Conservation (phyloP, 73 alveolate species). For the Tetrahymena elliotti region DNA sequence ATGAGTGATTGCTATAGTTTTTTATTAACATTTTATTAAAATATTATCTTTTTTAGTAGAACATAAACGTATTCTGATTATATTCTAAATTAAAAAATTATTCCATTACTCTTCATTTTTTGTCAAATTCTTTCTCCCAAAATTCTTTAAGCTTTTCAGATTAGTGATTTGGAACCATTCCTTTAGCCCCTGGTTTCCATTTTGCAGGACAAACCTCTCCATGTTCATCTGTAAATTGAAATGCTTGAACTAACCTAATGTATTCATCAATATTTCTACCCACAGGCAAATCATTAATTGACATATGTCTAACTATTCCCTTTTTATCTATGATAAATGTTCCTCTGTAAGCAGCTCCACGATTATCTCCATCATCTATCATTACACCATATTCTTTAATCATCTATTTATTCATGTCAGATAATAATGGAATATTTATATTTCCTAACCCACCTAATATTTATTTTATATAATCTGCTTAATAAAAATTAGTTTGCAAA, state of each 20-base stretch:
- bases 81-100: neutral
- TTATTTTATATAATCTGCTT: neutral
- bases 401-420: conserved; percentile 73
- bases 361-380: conserved; percentile 53
- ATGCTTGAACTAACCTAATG: conserved; percentile 87
- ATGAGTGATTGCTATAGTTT: neutral
- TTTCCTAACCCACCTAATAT: conserved; percentile 84
- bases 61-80: neutral
- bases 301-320: conserved; percentile 87
- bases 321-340: conserved; percentile 90
- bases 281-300: conserved; percentile 94
- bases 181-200: conserved; percentile 92
- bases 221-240: conserved; percentile 93
- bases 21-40: too few species aligned
- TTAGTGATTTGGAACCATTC: conserved; percentile 79
- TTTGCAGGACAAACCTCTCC: conserved; percentile 98
- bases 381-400: conserved; percentile 80
- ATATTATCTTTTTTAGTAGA: neutral
- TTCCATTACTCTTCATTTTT: conserved; percentile 14
- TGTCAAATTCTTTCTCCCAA: conserved; percentile 73
- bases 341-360: conserved; percentile 92
- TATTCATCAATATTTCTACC: conserved; percentile 93
- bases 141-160: conserved; percentile 49
- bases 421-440: conserved; percentile 80
- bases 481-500: neutral